Conservation (phyloP, 2,329 filamentous ascomycete genomes). For the Aspergillus pseudoviridinutans region DNA sequence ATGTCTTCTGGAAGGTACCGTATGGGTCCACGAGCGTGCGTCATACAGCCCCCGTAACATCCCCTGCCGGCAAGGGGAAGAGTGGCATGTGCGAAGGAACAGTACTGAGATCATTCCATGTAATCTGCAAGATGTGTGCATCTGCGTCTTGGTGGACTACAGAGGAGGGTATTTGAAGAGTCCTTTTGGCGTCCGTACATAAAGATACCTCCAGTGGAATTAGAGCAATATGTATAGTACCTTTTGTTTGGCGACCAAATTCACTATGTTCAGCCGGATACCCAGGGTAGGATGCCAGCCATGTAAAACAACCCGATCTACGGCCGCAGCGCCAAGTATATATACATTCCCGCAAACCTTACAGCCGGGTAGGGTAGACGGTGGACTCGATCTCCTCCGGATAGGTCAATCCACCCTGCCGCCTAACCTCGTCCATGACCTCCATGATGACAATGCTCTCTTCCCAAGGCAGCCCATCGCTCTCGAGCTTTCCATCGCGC, state of each 20-base stretch:
- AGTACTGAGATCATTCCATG: neutral
- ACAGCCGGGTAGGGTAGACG: constrained; percentile 48
- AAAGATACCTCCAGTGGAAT: constrained; percentile 13
- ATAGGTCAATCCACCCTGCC: constrained; percentile 59
- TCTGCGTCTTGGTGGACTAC: constrained; percentile 1
- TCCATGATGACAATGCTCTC: constrained; percentile 88
- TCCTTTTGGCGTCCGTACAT: constrained; percentile 14
- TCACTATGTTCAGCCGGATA: neutral
- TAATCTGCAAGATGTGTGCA: neutral
- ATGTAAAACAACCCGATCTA: neutral
- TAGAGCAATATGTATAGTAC: constrained; percentile 32
- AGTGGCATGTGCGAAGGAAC: neutral
- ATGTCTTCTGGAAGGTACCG: neutral
- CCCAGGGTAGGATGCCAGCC: neutral
- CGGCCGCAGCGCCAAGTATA: neutral
- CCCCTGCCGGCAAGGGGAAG: neutral
- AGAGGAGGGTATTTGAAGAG: constrained; percentile 6
- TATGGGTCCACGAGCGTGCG: neutral
- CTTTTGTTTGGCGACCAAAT: constrained; percentile 11
- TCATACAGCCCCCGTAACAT: neutral
- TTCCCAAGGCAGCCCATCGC: constrained; percentile 62
- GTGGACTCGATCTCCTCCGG: constrained; percentile 63
- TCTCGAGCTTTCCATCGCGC: constrained; percentile 73
- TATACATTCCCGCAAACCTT: constrained; percentile 3
- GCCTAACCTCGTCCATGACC: constrained; percentile 66